These are phyloP conservation scores for Casuarina glauca DNA, from an alignment of 306 rosid genomes.

Conservation along the genomic window DNA sequence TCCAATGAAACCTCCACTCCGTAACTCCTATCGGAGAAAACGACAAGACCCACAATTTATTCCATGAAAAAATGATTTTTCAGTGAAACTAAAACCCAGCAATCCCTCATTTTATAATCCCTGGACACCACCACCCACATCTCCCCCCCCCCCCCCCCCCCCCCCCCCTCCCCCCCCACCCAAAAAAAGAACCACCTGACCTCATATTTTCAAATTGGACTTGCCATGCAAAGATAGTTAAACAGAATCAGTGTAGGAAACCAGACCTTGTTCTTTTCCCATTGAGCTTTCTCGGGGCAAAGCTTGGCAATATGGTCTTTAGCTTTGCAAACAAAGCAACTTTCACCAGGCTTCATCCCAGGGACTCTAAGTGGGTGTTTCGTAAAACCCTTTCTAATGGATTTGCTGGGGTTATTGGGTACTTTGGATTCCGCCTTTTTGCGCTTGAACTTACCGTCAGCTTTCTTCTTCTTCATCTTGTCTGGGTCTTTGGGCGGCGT, in stretches of 20 bases:
- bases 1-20: neutral
- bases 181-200: neutral
- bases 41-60: neutral
- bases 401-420: conserved; percentile 28
- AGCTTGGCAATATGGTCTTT: conserved; percentile 77
- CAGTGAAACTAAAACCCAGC: neutral
- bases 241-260: no score
- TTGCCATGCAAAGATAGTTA: neutral
- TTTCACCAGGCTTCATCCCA: conserved; percentile 96
- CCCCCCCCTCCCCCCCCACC: no score
- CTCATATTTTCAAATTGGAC: no score
- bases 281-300: conserved; percentile 64
- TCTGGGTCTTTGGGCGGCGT: conserved; percentile 55
- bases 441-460: conserved; percentile 42
- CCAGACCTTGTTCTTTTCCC: conserved; percentile 75
- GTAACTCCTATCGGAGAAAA: neutral
- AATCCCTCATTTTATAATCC: neutral
- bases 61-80: neutral
- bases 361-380: conserved; percentile 82
- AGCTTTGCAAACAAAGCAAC: conserved; percentile 77
- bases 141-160: no score
- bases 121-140: neutral
- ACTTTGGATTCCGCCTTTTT: conserved; percentile 38
- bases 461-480: conserved; percentile 38
- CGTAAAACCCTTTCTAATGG: conserved; percentile 31